Conservation (phyloP, 2,329 filamentous ascomycete genomes). For the Cordyceps pruinosa region DNA sequence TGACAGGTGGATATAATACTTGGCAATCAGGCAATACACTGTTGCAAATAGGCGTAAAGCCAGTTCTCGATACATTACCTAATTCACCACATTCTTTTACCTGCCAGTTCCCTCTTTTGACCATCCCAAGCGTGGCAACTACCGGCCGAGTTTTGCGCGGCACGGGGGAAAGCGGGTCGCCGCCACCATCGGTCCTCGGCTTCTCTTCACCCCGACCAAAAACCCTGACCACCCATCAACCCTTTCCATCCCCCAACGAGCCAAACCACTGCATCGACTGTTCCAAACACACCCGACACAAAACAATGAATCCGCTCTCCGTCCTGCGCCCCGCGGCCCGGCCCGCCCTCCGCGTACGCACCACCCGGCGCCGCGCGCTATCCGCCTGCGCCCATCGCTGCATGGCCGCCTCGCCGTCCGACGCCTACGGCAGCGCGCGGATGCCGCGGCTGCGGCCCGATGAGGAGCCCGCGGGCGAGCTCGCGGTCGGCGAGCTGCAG, state of each 20-base stretch:
- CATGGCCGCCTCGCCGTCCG: conserved; percentile 14
- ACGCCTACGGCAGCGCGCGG: conserved; percentile 16
- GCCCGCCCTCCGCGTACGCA: conserved; percentile 12
- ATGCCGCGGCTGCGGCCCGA: conserved; percentile 22
- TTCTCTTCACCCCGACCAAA: not conserved
- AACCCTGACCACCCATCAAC: not conserved
- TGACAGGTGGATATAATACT: too few species aligned
- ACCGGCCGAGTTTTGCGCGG: not conserved
- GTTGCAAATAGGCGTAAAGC: too few species aligned
- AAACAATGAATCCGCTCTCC: conserved; percentile 9
- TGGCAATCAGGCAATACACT: too few species aligned
- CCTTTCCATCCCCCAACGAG: too few species aligned
- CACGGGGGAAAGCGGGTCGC: not conserved
- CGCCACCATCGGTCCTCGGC: conserved; percentile 1
- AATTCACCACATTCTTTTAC: too few species aligned
- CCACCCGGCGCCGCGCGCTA: conserved; percentile 16
- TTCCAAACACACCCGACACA: too few species aligned
- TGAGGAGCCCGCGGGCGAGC: conserved; percentile 39
- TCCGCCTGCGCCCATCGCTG: conserved; percentile 15
- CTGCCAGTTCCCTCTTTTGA: not conserved
- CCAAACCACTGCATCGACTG: too few species aligned
- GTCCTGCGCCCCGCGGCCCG: conserved; percentile 18
- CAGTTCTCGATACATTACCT: too few species aligned
- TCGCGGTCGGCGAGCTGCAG: conserved; percentile 80
- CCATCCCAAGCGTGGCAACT: not conserved